Conservation (phyloP, 495 filamentous ascomycete species). For the Mytilinidion resinicola region DNA sequence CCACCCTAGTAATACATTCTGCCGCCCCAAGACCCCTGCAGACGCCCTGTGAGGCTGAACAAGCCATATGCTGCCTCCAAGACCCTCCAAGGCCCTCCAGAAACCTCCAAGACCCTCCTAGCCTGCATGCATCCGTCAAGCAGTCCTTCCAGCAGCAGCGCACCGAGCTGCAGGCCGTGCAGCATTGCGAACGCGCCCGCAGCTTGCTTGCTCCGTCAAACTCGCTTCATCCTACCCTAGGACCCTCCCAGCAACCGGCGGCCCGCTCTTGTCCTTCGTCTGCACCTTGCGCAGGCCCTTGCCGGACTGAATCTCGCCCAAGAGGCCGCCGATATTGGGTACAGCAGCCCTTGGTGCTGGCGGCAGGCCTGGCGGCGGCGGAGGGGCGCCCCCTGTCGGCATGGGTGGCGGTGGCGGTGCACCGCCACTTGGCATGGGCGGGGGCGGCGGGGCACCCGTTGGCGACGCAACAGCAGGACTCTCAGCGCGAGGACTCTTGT, state of each 20-base stretch:
- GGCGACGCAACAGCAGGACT: conserved; percentile 40
- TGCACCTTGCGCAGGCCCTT: conserved; percentile 71
- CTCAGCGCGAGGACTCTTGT: conserved; percentile 42
- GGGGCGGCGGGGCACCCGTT: conserved; percentile 28
- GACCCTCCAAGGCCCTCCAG: too few relatives aligned
- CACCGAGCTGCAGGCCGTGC: too few relatives aligned
- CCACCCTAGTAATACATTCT: too few relatives aligned
- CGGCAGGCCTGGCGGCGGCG: conserved; percentile 37
- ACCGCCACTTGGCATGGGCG: conserved; percentile 30
- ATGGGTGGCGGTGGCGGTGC: conserved; percentile 49
- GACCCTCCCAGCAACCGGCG: conserved; percentile 65
- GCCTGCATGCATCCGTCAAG: too few relatives aligned
- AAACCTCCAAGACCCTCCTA: too few relatives aligned
- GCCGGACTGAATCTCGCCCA: conserved; percentile 76
- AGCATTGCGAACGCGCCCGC: too few relatives aligned
- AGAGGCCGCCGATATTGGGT: conserved; percentile 51
- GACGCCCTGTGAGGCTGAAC: too few relatives aligned
- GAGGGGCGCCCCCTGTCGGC: conserved; percentile 43
- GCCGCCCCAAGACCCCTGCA: too few relatives aligned
- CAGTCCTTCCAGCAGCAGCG: too few relatives aligned
- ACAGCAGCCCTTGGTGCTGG: conserved; percentile 31
- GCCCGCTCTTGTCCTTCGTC: conserved; percentile 76
- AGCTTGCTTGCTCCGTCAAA: too few relatives aligned
- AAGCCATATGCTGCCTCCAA: too few relatives aligned
- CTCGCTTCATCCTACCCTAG: conserved; percentile 31